Base-by-base conservation (phyloP, 2,329 filamentous ascomycete species). In the Penicillium sp. region DNA sequence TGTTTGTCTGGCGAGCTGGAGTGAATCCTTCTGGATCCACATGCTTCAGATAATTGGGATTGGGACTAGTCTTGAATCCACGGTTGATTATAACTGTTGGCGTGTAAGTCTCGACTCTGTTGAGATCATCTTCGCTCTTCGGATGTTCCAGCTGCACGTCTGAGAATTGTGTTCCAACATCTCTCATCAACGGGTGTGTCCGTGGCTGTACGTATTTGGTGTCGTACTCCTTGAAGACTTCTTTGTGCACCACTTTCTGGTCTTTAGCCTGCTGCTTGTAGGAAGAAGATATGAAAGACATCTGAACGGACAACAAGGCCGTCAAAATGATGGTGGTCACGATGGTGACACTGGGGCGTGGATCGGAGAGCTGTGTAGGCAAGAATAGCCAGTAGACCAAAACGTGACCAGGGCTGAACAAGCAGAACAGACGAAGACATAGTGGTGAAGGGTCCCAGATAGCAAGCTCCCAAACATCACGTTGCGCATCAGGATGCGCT, bases 221-320 rank as follows among this genome's bases (percentile, higher is more conserved):
- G 69, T 97, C 91, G 69, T 99, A 99, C 75, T 99, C 94, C 70
- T 92, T 88, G 75, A 97, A 81, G 5, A 97, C 93, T 73, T 97
- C 90, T 64, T 88, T 91, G 63, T 96, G 91, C 54, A 99, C 88
- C 44, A 97, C 82, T 2, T 86, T 81, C 2, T 84, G 85, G 72
- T 99, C 94, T 69, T 92, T 96, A 56, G 84, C 85, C 71, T 97
- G 92, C 69, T 93, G 92, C 3, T 84, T 81, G 73, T 93, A 97
- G 32, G 81, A 85, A 2, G 81, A 82, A 56, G 88, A 87, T 46
- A 97, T 77, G 29, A 90, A 78, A 48, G 86, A 81, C 59, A 97
- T 82, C 71, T 97, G 90, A 1, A 81, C 77, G 0, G 92, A 92
- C 13, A 99, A 78, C 1, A 96, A 79, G 14, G 80, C 69, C 50